Evolutionary conservation across 2,329 filamentous ascomycete genomes (phyloP).

Genomic region (Fusarium neocosmosporiellum): DNA sequence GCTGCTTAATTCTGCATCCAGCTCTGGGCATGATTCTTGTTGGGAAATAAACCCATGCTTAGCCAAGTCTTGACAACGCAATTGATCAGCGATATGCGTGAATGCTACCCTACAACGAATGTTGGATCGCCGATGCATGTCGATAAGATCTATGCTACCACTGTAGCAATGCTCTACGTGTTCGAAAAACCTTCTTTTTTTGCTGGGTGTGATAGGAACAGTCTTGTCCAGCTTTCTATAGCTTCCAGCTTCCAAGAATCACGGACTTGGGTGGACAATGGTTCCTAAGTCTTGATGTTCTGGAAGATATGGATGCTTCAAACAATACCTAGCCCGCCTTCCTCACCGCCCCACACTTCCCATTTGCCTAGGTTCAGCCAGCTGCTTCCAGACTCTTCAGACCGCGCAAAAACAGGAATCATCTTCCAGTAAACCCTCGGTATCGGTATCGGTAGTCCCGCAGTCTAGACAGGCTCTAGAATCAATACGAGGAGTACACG

Average conservation of each 20-base stretch:
- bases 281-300: neutral
- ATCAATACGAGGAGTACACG: neutral
- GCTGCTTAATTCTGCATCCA: neutral
- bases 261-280: neutral
- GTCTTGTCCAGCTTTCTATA: neutral
- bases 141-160: slow-evolving; percentile 17
- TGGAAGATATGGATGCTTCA: neutral
- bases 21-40: neutral
- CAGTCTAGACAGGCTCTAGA: neutral
- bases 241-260: neutral
- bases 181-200: neutral
- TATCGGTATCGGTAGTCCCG: neutral
- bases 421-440: neutral
- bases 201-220: neutral
- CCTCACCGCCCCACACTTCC: neutral
- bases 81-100: slow-evolving; percentile 26
- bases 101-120: slow-evolving; percentile 26
- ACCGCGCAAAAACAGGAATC: slow-evolving; percentile 14
- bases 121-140: slow-evolving; percentile 10
- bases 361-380: neutral
- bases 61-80: neutral
- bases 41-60: neutral
- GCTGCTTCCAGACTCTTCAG: neutral
- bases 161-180: neutral
- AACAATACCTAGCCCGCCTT: neutral